Evolutionary conservation across 768 basidiomycete species (phyloP), one percentile per base, ranked within the genome.

Genomic region (Leccinellum luteum): DNA sequence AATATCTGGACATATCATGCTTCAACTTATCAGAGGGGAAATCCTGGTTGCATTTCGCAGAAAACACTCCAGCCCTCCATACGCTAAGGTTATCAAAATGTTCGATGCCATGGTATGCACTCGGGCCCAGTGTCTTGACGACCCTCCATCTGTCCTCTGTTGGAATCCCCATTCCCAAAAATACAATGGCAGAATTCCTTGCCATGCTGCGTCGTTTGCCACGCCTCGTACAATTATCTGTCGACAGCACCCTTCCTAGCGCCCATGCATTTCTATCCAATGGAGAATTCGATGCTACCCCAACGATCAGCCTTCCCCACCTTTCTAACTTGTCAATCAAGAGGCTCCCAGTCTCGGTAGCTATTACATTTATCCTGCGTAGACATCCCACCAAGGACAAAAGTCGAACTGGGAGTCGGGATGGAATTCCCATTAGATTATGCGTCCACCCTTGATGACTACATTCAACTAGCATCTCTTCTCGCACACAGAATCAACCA

Each of bases 11-110:
- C 25, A 19, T 19, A 19, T 41, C 41, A 19, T 6, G 10, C 5
- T 0, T 41, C 41, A 1, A 19, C n/a, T 5, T 41, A 0, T n/a
- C n/a, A 41, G 1, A 10, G 4, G 0, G 10, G 3, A n/a, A 4
- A 2, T 38, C 17, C 4, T 38, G n/a, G 38, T 41, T 41, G 2
- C n/a, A 6, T 19, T 12, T 19, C 5, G 41, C n/a, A 19, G n/a
- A 12, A 1, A 19, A 41, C 0, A 19, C 0, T 19, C 41, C 38
- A 41, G 9, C 1, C 2, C 41, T 41, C 10, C n/a, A 0, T 12
- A 41, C 41, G 41, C 1, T 41, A 0, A n/a, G n/a, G 10, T 41
- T 41, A 0, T 2, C 19, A 6, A 3, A n/a, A 4, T 41, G n/a
- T 19, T 5, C n/a, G 38, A 19, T 41, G 5, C 38, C 38, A 41